Evolutionary conservation across 2,329 filamentous ascomycete species (phyloP).

Genomic region (Talaromyces piceae): DNA sequence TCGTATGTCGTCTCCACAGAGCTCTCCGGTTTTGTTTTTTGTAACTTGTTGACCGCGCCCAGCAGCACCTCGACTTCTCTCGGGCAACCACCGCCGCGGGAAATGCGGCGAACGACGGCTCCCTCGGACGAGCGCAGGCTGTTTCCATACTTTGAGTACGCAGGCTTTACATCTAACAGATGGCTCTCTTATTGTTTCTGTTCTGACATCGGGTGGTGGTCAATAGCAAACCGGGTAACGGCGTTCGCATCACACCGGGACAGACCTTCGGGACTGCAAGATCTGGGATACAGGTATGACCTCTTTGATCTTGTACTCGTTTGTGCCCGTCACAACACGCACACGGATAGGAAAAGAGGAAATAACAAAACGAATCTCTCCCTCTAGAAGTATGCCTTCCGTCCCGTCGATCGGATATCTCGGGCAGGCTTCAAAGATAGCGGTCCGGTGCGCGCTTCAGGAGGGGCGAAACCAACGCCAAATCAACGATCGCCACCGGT

Average conservation of each 20-base stretch:
- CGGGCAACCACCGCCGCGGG: slow-evolving; percentile 9
- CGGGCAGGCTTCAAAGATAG: slow-evolving; percentile 18
- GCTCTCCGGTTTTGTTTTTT: background rate
- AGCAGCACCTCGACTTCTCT: slow-evolving; percentile 13
- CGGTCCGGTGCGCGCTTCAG: slow-evolving; percentile 25
- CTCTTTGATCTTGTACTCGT: background rate
- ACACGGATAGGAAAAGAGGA: too few relatives aligned
- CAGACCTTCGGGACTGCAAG: slow-evolving; percentile 16
- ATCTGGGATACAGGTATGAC: slow-evolving; percentile 3
- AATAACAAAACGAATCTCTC: background rate
- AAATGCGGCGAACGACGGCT: slow-evolving; percentile 9
- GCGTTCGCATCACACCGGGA: slow-evolving; percentile 23
- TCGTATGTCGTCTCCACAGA: background rate
- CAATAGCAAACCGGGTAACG: slow-evolving; percentile 15
- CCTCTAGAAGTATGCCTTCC: slow-evolving; percentile 10
- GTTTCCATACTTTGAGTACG: slow-evolving; percentile 16
- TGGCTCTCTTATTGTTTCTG: background rate
- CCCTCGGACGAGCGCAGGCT: slow-evolving; percentile 18
- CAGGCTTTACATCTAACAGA: background rate
- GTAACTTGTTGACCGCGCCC: background rate
- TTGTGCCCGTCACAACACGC: too few relatives aligned
- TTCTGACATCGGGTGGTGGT: background rate
- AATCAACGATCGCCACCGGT: background rate
- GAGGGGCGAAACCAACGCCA: slow-evolving; percentile 11
- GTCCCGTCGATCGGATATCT: background rate